Evolutionary conservation across 2,329 filamentous ascomycete species (phyloP).

Genomic region (Stagonosporopsis vannaccii): DNA sequence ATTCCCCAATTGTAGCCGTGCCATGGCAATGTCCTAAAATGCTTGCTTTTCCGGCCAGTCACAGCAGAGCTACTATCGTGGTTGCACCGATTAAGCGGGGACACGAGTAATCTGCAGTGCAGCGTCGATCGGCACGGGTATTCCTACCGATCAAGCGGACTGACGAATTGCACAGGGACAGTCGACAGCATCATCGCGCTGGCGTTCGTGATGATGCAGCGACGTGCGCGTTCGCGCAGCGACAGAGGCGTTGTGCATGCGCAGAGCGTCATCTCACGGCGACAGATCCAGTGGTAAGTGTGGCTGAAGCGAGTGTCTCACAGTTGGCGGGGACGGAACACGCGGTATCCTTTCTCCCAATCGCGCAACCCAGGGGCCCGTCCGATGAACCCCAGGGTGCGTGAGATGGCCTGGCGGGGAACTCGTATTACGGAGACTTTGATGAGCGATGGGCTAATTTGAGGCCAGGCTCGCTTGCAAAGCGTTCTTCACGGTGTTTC

Average conservation of each 20-base stretch:
- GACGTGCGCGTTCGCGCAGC: slow-evolving; percentile 55
- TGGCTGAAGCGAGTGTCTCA: slow-evolving; percentile 40
- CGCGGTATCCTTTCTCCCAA: slow-evolving; percentile 5
- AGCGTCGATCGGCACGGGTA: slow-evolving; percentile 25
- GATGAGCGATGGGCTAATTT: slow-evolving; percentile 26
- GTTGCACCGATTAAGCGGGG: slow-evolving; percentile 22
- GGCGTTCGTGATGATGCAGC: slow-evolving; percentile 69
- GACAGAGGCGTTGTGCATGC: slow-evolving; percentile 35
- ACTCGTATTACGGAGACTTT: slow-evolving; percentile 14
- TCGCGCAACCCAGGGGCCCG: slow-evolving; percentile 8
- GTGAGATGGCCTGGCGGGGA: slow-evolving; percentile 29
- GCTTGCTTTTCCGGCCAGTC: slow-evolving; percentile 22
- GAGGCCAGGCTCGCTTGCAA: slow-evolving; percentile 67
- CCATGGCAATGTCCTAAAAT: slow-evolving; percentile 18
- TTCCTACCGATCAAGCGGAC: slow-evolving; percentile 20
- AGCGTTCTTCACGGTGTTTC: slow-evolving; percentile 74
- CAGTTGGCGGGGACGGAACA: slow-evolving; percentile 23
- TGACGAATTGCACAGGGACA: slow-evolving; percentile 59
- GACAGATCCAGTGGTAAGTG: slow-evolving; percentile 69
- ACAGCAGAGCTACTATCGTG: slow-evolving; percentile 12
- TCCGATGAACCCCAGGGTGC: slow-evolving; percentile 22
- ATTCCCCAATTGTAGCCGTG: slow-evolving; percentile 15
- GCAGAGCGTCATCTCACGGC: slow-evolving; percentile 62
- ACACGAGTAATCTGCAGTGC: slow-evolving; percentile 22
- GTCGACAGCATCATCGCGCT: slow-evolving; percentile 71